Conservation (phyloP, 2,329 filamentous ascomycete genomes). For the Scedosporium apiospermum region DNA sequence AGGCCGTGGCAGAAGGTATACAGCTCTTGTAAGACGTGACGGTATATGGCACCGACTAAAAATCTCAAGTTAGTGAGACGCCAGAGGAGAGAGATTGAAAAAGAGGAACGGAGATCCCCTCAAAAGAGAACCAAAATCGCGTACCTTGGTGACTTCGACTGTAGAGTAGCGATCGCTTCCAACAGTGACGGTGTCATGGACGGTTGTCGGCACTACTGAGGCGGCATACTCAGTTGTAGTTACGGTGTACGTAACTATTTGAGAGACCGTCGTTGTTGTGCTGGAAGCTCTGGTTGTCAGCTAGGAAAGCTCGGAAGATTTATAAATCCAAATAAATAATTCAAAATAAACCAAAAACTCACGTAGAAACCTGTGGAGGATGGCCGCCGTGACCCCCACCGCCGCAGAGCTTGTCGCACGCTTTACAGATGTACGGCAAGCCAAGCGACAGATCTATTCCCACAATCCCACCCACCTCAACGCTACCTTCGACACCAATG, state of each 20-base stretch:
- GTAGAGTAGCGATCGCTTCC: background rate
- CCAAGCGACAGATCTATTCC: background rate
- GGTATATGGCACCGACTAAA: background rate
- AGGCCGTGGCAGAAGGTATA: background rate
- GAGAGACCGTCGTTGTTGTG: background rate
- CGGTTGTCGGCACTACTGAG: conserved; percentile 6
- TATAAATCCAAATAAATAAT: background rate
- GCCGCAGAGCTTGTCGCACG: background rate
- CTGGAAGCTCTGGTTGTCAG: background rate
- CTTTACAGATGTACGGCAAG: background rate
- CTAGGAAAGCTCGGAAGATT: background rate
- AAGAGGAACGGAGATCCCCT: background rate
- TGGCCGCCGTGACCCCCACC: background rate
- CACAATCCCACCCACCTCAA: background rate
- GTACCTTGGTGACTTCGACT: background rate
- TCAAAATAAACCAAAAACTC: background rate
- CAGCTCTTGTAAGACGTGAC: background rate
- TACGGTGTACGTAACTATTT: background rate
- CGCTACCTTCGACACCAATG: background rate
- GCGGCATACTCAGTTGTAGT: background rate
- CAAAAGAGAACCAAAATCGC: background rate
- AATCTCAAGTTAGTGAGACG: background rate
- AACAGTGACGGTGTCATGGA: conserved; percentile 10
- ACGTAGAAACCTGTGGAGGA: background rate
- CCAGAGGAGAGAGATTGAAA: background rate